A percentile compares a stretch with the other conserved stretches of the same genome.
These are phyloP conservation scores for Byssoonygena ceratinophila DNA, from an alignment of 2,329 filamentous ascomycete genomes.

Conservation along the genomic window DNA sequence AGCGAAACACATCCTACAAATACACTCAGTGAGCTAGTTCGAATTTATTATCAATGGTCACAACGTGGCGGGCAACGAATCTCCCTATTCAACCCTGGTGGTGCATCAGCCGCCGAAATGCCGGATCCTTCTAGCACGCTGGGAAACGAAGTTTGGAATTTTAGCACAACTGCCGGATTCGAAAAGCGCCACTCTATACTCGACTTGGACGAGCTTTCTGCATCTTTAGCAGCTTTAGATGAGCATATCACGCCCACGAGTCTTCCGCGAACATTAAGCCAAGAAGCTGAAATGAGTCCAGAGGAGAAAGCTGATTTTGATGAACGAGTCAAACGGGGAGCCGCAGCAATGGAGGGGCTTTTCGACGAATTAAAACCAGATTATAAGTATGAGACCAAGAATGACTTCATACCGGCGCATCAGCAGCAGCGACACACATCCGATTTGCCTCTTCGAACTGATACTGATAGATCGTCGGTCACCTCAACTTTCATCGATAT, in stretches of 20 bases:
- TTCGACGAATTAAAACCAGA: conserved; percentile 47
- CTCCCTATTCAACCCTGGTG: conserved; percentile 51
- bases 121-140: conserved; percentile 34
- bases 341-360: conserved; percentile 46
- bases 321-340: conserved; percentile 47
- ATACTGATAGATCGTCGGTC: conserved; percentile 39
- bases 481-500: conserved; percentile 45
- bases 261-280: conserved; percentile 20
- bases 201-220: conserved; percentile 37
- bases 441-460: conserved; percentile 44
- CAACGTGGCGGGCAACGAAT: conserved; percentile 40
- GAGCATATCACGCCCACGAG: conserved; percentile 23
- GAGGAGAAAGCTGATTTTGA: conserved; percentile 46
- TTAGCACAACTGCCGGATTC: conserved; percentile 53
- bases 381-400: conserved; percentile 49
- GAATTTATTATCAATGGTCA: conserved; percentile 41
- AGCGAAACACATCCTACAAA: conserved; percentile 37
- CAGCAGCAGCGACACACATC: conserved; percentile 38
- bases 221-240: conserved; percentile 38
- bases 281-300: conserved; percentile 29
- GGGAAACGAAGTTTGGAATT: conserved; percentile 51
- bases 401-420: conserved; percentile 39
- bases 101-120: conserved; percentile 47
- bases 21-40: conserved; percentile 37
- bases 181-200: conserved; percentile 43